These are phyloP conservation scores for Aspergillus udagawae DNA, from an alignment of 2,329 filamentous ascomycete genomes.

Conservation along the genomic window DNA sequence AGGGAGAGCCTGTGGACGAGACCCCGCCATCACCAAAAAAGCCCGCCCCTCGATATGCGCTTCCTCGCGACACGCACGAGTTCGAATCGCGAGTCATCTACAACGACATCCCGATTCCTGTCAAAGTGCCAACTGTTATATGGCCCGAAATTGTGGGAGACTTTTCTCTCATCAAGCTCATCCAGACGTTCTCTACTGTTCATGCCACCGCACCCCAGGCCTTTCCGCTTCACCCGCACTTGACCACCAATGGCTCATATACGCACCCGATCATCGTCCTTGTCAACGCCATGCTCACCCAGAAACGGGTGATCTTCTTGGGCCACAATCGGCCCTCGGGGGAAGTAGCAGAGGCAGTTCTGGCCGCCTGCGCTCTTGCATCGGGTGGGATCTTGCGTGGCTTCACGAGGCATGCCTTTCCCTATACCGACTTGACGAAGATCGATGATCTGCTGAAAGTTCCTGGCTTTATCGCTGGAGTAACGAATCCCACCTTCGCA, in stretches of 20 bases:
- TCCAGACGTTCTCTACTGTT: slow-evolving; percentile 83
- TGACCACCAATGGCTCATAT: slow-evolving; percentile 83
- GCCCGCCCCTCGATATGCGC: slow-evolving; percentile 62
- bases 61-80: slow-evolving; percentile 93
- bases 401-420: slow-evolving; percentile 94
- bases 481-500: slow-evolving; percentile 95
- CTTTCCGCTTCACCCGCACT: slow-evolving; percentile 81
- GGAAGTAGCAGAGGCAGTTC: slow-evolving; percentile 94
- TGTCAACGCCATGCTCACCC: slow-evolving; percentile 88
- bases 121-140: slow-evolving; percentile 90
- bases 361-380: slow-evolving; percentile 90
- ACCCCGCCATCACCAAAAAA: slow-evolving; percentile 50
- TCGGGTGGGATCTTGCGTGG: slow-evolving; percentile 89
- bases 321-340: slow-evolving; percentile 93
- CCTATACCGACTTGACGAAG: slow-evolving; percentile 96
- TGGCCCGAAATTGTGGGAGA: slow-evolving; percentile 96
- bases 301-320: slow-evolving; percentile 93
- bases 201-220: slow-evolving; percentile 80
- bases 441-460: slow-evolving; percentile 95
- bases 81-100: slow-evolving; percentile 95
- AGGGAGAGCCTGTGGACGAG: slow-evolving; percentile 38
- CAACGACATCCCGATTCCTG: slow-evolving; percentile 92
- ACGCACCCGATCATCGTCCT: slow-evolving; percentile 96
- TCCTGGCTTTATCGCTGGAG: slow-evolving; percentile 94
- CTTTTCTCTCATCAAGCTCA: slow-evolving; percentile 95